Conservation (phyloP, 148 eudicot genomes). For the Polygonum aviculare region DNA sequence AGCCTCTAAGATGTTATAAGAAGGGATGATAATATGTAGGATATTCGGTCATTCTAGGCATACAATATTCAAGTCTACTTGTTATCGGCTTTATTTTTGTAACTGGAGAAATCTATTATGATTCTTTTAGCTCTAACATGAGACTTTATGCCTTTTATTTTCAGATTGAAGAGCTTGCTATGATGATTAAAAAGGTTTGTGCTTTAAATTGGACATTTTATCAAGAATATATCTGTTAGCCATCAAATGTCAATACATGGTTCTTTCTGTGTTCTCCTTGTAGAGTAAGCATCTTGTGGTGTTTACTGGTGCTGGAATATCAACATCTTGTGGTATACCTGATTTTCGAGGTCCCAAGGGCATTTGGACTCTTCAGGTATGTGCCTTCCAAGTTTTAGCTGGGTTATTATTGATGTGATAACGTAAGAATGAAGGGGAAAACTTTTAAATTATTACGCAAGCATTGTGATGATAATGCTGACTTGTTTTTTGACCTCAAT, state of each 20-base stretch:
- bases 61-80: neutral
- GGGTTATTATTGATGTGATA: neutral
- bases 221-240: slow-evolving; percentile 1
- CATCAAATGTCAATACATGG: neutral
- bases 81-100: neutral
- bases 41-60: neutral
- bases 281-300: slow-evolving; percentile 97
- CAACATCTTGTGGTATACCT: slow-evolving; percentile 96
- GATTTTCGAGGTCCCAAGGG: slow-evolving; percentile 99
- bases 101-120: neutral
- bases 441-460: neutral
- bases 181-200: slow-evolving; percentile 67
- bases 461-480: neutral
- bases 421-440: neutral
- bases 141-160: slow-evolving; percentile 1
- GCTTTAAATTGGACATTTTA: slow-evolving; percentile 1
- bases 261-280: slow-evolving; percentile 16
- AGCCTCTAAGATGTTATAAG: neutral
- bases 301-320: slow-evolving; percentile 97
- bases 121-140: slow-evolving; percentile 8
- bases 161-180: slow-evolving; percentile 76
- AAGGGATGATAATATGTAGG: neutral
- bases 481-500: neutral
- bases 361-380: slow-evolving; percentile 98
- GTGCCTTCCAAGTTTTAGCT: neutral